Percentiles rank a stretch among this genome's conserved stretches.
Conservation (phyloP, 768 basidiomycete genomes). For the Termitomyces titanicus region DNA sequence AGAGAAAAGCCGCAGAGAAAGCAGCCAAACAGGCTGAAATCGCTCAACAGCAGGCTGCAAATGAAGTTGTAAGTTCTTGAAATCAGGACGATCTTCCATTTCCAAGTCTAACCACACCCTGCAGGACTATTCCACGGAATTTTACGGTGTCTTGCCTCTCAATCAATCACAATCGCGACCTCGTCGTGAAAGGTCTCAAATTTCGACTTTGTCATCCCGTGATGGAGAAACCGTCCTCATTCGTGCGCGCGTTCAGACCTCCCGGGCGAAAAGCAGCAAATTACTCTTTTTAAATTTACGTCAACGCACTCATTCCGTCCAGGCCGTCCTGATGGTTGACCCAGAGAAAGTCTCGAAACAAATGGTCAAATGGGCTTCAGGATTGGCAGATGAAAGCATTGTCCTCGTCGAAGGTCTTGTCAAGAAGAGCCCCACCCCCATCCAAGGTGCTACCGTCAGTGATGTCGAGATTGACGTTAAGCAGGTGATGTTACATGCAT, state of each 20-base stretch:
- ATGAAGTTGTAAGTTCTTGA: slow-evolving; percentile 53
- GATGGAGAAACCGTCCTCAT: slow-evolving; percentile 77
- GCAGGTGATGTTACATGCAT: slow-evolving; percentile 49
- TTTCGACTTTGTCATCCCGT: slow-evolving; percentile 59
- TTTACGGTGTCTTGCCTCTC: slow-evolving; percentile 85
- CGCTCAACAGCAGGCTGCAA: slow-evolving; percentile 60
- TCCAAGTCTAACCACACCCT: not conserved
- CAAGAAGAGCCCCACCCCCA: slow-evolving; percentile 72
- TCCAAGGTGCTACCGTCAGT: slow-evolving; percentile 87
- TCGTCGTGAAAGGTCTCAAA: slow-evolving; percentile 55
- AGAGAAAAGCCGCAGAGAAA: slow-evolving; percentile 83
- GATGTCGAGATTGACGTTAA: slow-evolving; percentile 85
- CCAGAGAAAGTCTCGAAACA: slow-evolving; percentile 86
- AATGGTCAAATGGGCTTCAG: slow-evolving; percentile 91
- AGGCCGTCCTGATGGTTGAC: slow-evolving; percentile 73
- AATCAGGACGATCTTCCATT: not conserved
- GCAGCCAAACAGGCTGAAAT: slow-evolving; percentile 76
- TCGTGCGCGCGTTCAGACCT: slow-evolving; percentile 88
- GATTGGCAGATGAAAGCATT: slow-evolving; percentile 82
- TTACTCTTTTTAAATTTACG: slow-evolving; percentile 94
- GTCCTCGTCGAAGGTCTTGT: slow-evolving; percentile 86
- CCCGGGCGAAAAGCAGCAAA: slow-evolving; percentile 90
- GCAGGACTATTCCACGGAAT: slow-evolving; percentile 73
- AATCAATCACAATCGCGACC: slow-evolving; percentile 87
- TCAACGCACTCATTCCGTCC: slow-evolving; percentile 83